Evolutionary conservation across 139 green algal genomes (phyloP), one percentile per base, ranked within the genome.

Genomic region (Chlorella sp.): DNA sequence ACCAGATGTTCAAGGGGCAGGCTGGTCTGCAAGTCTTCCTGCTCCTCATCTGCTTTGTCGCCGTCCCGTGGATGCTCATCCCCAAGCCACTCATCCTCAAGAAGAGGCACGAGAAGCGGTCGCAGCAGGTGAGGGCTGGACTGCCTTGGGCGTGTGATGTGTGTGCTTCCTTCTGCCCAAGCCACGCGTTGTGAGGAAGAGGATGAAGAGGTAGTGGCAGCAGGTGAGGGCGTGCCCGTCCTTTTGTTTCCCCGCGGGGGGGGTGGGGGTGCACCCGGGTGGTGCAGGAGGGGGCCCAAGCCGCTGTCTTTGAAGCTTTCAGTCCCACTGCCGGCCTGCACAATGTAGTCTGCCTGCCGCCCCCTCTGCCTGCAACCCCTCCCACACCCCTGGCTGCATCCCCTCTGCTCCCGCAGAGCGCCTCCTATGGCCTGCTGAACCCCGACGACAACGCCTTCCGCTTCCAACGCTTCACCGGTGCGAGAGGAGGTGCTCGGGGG

Each of bases 21-120:
- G 93, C 53, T 11, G 90, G 84, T 14, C 68, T 95, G 53, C 97
- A 99, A 34, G 75, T 81, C 75, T 81, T 81, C 75, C 75, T 83
- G 37, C 77, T 83, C 14, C 21, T 83, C 77, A 57, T 57, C 36
- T 60, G 39, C 39, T 83, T 83, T 22, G 57, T 60, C 77, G 21
- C 77, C 5, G 77, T 60, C 21, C 77, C 39, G 37, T 83, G 77
- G 93, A 99, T 99, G 98, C 95, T 99, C 42, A 57, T 99, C 21
- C 98, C 98, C 73, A 99, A 99, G 93, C 98, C 98, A 1, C 91
- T 98, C 86, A 98, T 99, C 81, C 94, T 99, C 83, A 97, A 97
- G 75, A 95, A 96, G 88, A 92, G 97, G 21, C 92, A 97, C 87
- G 93, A 98, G 87, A 91, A 91, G 39, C 69, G 86, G 36, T 16